A percentile compares a stretch with the other conserved stretches of the same genome.
phyloP scores from a whole-genome alignment of 2,329 filamentous ascomycete genomes.

The Ophiognomonia clavigignenti-juglandacearum region DNA sequence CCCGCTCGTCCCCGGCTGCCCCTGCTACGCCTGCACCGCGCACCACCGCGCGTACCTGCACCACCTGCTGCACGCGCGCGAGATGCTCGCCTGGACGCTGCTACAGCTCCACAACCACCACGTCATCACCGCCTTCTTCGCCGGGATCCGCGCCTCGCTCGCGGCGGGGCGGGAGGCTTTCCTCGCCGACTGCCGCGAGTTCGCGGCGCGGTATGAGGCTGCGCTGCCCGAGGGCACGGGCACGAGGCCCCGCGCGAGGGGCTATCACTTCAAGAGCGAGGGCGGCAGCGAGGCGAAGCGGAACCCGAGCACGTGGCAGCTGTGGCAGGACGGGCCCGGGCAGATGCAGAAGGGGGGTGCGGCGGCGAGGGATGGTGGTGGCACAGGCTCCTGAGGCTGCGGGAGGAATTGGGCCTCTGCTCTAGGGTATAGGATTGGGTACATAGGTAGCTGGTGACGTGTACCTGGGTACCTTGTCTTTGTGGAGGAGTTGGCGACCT shows the following conservation, averaged over 20 bases:
- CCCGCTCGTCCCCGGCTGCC: slow-evolving; percentile 60
- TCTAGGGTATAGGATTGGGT: no score
- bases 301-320: slow-evolving; percentile 64
- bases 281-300: slow-evolving; percentile 57
- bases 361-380: slow-evolving; percentile 21
- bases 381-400: no score
- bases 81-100: slow-evolving; percentile 95
- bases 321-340: slow-evolving; percentile 29
- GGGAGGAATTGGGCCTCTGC: no score
- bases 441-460: no score
- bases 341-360: slow-evolving; percentile 27
- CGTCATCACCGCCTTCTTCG: slow-evolving; percentile 68
- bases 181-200: slow-evolving; percentile 39
- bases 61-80: slow-evolving; percentile 82
- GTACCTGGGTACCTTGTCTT: no score
- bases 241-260: slow-evolving; percentile 71
- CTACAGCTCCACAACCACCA: slow-evolving; percentile 89
- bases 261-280: slow-evolving; percentile 75
- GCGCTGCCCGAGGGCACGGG: slow-evolving; percentile 71
- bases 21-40: slow-evolving; percentile 76
- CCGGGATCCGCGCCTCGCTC: slow-evolving; percentile 62
- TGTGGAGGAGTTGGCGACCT: no score
- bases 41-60: slow-evolving; percentile 86
- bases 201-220: slow-evolving; percentile 56
- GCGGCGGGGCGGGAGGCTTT: slow-evolving; percentile 53